phyloP scores from a whole-genome alignment of 2,329 filamentous ascomycete species.

The Paraphaeosphaeria sporulosa region DNA sequence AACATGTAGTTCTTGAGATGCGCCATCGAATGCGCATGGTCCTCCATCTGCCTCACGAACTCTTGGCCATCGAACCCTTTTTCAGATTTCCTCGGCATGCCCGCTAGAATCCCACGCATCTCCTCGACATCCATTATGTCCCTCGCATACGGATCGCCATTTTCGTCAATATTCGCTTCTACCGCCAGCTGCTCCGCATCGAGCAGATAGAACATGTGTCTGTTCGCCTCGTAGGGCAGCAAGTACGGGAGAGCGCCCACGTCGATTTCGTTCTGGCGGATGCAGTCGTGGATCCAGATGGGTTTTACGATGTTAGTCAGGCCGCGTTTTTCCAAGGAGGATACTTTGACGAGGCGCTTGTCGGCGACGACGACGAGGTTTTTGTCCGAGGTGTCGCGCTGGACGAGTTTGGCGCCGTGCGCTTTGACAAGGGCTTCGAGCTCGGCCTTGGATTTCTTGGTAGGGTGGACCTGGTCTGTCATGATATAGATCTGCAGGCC shows the following conservation, averaged over 20 bases:
- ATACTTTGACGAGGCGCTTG: slow-evolving; percentile 80
- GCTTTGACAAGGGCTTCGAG: slow-evolving; percentile 83
- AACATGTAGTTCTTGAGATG: slow-evolving; percentile 44
- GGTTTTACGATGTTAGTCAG: slow-evolving; percentile 77
- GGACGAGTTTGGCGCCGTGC: slow-evolving; percentile 81
- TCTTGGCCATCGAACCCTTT: slow-evolving; percentile 24
- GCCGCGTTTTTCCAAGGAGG: slow-evolving; percentile 78
- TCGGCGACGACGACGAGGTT: slow-evolving; percentile 80
- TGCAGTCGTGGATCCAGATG: slow-evolving; percentile 83
- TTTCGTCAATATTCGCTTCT: slow-evolving; percentile 73
- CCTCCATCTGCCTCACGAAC: slow-evolving; percentile 38
- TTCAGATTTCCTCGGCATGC: slow-evolving; percentile 47
- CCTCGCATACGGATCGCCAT: slow-evolving; percentile 82
- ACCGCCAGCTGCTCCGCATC: slow-evolving; percentile 64
- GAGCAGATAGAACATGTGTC: slow-evolving; percentile 76
- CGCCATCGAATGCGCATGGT: slow-evolving; percentile 32
- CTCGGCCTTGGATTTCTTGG: slow-evolving; percentile 78
- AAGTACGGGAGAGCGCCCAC: slow-evolving; percentile 62
- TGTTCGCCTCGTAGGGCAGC: slow-evolving; percentile 69
- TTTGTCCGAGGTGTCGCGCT: slow-evolving; percentile 70
- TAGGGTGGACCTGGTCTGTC: slow-evolving; percentile 74
- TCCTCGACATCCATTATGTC: slow-evolving; percentile 69
- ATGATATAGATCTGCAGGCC: slow-evolving; percentile 84
- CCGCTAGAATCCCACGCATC: slow-evolving; percentile 55
- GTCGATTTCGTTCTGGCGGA: slow-evolving; percentile 67